A percentile compares a stretch with the other conserved stretches of the same genome.
phyloP scores from a whole-genome alignment of 2,329 filamentous ascomycete species.

The Intubia oerlemansii region DNA sequence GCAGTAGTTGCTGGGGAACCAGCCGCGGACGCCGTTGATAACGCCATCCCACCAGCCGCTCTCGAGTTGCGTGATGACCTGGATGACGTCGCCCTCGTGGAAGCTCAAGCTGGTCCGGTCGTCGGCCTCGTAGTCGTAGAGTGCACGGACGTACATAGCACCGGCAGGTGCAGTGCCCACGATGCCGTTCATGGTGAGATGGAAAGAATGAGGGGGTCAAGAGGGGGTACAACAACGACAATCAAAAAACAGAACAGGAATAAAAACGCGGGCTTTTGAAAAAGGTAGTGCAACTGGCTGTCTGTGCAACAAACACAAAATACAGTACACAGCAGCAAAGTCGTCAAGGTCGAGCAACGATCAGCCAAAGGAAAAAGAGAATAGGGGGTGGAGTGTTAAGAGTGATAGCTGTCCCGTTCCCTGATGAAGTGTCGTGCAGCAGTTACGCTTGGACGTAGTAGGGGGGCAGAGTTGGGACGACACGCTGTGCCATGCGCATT shows the following conservation, averaged over 20 bases:
- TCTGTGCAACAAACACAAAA: no score
- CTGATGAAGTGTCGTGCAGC: no score
- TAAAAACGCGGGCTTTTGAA: no score
- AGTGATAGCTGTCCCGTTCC: no score
- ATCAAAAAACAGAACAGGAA: background rate
- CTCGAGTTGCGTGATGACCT: slow-evolving; percentile 93
- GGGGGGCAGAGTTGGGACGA: no score
- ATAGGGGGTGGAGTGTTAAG: no score
- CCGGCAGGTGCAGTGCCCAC: slow-evolving; percentile 36
- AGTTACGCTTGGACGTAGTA: no score
- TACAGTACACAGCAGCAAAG: no score
- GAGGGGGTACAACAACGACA: background rate
- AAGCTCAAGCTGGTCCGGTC: slow-evolving; percentile 95
- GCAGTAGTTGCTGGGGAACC: slow-evolving; percentile 99
- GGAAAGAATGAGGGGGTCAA: background rate
- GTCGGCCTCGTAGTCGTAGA: slow-evolving; percentile 97
- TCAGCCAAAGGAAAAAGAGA: background rate
- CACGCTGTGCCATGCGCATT: no score
- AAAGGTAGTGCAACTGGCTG: background rate
- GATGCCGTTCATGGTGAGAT: slow-evolving; percentile 34
- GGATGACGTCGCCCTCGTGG: slow-evolving; percentile 88
- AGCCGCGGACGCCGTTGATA: slow-evolving; percentile 87
- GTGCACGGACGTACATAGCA: slow-evolving; percentile 77
- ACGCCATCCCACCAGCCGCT: slow-evolving; percentile 99
- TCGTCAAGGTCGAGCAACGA: no score